Evolutionary conservation across 1,284 basidiomycete genomes (phyloP), one percentile per base, ranked within the genome.

Genomic region (Pisolithus thermaeus): DNA sequence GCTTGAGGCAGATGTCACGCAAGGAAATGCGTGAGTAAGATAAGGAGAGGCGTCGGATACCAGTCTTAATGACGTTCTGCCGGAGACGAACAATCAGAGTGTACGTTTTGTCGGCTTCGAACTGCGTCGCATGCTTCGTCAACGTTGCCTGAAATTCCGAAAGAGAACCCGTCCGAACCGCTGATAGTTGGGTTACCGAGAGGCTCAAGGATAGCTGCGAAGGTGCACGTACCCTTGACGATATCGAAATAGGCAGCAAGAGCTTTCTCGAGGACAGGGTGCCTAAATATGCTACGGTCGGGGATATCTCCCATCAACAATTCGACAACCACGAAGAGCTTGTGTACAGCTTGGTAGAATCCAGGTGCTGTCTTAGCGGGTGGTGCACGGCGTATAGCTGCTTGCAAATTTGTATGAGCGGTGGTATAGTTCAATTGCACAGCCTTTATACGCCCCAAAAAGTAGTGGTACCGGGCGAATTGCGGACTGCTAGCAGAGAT

Each of bases 11-110:
- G 59, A 99, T 94, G 63, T 98, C 95, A 43, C 90, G 84, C 30
- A 99, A 80, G 18, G 92, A 94, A 69, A 99, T 99, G 52, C 94
- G 87, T 7, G 91, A 91, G 73, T 98, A 98, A 14, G 93, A 92
- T 28, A 97, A 80, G 22, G 95, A 97, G 51, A 99, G 89, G 58
- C 94, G 84, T 41, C 96, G 87, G 57, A 99, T 92, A 25, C 95
- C 97, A 1, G 97, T 98, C 77, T 98, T 99, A 80, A 99, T 97
- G 49, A 99, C 97, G 68, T 97, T 99, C 75, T 99, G 96, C 20
- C 96, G 85, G 46, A 99, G 80, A 22, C 96, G 91, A 49, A 92
- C 83, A 66, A 99, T 94, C 52, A 99, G 79, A 20, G 92, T 92
- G 69, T 92, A 90, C 1, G 92, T 97, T 59, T 85, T 89, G 77